Base-by-base conservation (phyloP, 1,284 basidiomycete genomes). In the Cutaneotrichosporon arboriforme region DNA sequence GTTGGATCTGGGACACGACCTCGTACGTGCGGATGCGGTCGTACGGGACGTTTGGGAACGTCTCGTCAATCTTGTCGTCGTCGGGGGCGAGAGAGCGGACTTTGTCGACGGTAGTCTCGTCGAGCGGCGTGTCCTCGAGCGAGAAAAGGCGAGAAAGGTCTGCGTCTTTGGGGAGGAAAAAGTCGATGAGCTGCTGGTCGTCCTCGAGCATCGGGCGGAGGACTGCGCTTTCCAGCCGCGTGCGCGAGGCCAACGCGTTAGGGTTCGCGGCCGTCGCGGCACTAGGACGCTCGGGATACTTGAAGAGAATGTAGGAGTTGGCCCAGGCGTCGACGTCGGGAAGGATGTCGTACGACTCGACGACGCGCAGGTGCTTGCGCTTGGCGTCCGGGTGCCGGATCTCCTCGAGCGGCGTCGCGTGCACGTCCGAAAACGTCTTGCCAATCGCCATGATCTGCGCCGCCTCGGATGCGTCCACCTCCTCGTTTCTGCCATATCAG, bases 261-360 rank as follows among this genome's bases (percentile, higher is more conserved):
- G 42, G 86, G 46, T 82, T 78, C 84, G 88, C 56, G 37, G 83
- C 79, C 49, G 90, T 87, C 12, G 88, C 87, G 18, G 64, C 63
- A 9, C 62, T 64, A 0, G 92, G 92, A 18, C 90, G 79, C 68
- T 96, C 91, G 12, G 85, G 85, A 68, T 92, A 96, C 59, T 85
- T 80, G 78, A 94, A 87, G 55, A 94, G 72, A 65, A 91, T 88
- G 69, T 92, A 93, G 55, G 86, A 83, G 69, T 91, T 93, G 43
- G 87, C 82, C 88, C 90, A 96, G 22, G 90, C 84, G 50, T 88
- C 85, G 3, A 81, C 81, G 66, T 96, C 90, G 0, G 92, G 92
- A 22, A 93, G 79, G 52, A 96, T 77, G 63, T 92, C 87, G 73
- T 85, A 94, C 4, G 84, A 64, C 72, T 90, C 87, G 35, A 90